These are phyloP conservation scores for Blastocystis sp. DNA, from an alignment of 352 stramenopile species.

Conservation along the genomic window DNA sequence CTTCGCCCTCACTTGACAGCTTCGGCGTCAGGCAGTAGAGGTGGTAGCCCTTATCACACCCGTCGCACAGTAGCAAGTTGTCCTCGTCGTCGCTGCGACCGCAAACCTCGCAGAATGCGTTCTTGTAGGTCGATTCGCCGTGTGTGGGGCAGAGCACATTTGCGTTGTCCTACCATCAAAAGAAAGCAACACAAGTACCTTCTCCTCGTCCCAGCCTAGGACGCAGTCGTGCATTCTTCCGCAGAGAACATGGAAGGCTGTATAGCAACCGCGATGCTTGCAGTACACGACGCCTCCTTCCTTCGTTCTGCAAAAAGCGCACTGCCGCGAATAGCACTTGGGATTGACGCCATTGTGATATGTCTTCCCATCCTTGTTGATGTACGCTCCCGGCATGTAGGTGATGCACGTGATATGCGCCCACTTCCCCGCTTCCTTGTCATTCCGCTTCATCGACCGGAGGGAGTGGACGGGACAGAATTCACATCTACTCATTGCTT, in stretches of 20 bases:
- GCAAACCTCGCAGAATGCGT: slow-evolving; percentile 46
- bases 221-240: slow-evolving; percentile 45
- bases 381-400: slow-evolving; percentile 63
- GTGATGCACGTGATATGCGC: slow-evolving; percentile 52
- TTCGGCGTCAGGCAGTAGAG: slow-evolving; percentile 67
- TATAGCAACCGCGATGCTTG: slow-evolving; percentile 5
- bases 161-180: slow-evolving; percentile 7
- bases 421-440: slow-evolving; percentile 33
- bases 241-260: slow-evolving; percentile 58
- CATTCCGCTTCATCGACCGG: slow-evolving; percentile 57
- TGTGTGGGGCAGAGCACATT: slow-evolving; percentile 27
- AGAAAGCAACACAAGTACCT: slow-evolving; percentile 17
- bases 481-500: slow-evolving; percentile 37
- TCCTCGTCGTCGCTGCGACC: slow-evolving; percentile 58
- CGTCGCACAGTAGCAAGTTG: slow-evolving; percentile 70
- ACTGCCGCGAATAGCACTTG: slow-evolving; percentile 1
- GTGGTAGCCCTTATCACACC: slow-evolving; percentile 70
- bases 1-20: not conserved
- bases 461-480: slow-evolving; percentile 58
- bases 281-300: slow-evolving; percentile 63
- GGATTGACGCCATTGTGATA: slow-evolving; percentile 62
- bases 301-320: slow-evolving; percentile 49
- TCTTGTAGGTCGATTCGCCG: not conserved
- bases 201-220: slow-evolving; percentile 63
- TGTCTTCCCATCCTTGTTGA: slow-evolving; percentile 30